Conservation (phyloP, 2,329 filamentous ascomycete species). For the Cercospora canescens region DNA sequence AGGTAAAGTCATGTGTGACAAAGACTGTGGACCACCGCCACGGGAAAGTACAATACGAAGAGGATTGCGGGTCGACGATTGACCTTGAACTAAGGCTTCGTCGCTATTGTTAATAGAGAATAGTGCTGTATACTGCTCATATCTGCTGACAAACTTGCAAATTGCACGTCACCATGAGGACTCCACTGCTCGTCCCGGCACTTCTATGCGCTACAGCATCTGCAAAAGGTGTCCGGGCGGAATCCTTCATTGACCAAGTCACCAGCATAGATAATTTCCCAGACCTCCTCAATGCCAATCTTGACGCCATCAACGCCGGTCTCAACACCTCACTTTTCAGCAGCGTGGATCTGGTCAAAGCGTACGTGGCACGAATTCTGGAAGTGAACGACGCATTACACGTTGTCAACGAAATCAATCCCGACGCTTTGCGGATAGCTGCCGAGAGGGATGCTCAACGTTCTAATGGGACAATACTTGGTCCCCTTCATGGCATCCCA, state of each 20-base stretch:
- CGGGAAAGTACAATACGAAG: neutral
- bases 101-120: neutral
- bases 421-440: slow-evolving; percentile 25
- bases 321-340: slow-evolving; percentile 43
- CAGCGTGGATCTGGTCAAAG: slow-evolving; percentile 1
- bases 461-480: slow-evolving; percentile 35
- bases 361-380: slow-evolving; percentile 7
- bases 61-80: neutral
- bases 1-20: neutral
- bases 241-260: neutral
- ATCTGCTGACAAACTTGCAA: neutral
- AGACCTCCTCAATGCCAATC: slow-evolving; percentile 51
- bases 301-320: slow-evolving; percentile 52
- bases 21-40: neutral
- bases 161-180: neutral
- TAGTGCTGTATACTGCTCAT: neutral
- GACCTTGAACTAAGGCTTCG: neutral
- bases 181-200: neutral
- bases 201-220: neutral
- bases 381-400: slow-evolving; percentile 4
- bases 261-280: slow-evolving; percentile 32
- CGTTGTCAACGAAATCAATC: slow-evolving; percentile 15
- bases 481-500: slow-evolving; percentile 43
- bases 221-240: neutral
- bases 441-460: slow-evolving; percentile 41